phyloP scores from a whole-genome alignment of 2,329 filamentous ascomycete species.

The Penicillium corylophilum region DNA sequence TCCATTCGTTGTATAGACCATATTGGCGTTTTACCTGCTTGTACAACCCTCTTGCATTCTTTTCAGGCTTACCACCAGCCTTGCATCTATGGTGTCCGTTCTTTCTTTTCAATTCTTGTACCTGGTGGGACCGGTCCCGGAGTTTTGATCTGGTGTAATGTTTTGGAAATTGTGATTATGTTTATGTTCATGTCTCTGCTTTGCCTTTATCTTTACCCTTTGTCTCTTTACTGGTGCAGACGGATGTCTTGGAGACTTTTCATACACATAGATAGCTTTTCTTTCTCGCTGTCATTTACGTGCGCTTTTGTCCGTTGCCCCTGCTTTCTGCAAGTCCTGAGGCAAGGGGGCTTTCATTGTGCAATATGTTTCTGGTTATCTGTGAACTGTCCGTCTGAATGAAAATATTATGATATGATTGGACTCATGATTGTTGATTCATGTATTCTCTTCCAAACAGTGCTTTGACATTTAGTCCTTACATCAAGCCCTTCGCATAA shows the following conservation, averaged over 20 bases:
- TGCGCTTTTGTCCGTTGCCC: conserved; percentile 6
- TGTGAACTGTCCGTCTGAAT: background rate
- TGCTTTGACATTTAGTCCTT: background rate
- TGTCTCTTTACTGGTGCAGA: conserved; percentile 1
- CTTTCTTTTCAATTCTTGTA: conserved; percentile 11
- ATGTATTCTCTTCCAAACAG: background rate
- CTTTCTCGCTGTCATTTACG: conserved; percentile 16
- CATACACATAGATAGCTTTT: conserved; percentile 18
- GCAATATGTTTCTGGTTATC: conserved; percentile 4
- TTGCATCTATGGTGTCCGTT: conserved; percentile 27
- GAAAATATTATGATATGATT: background rate
- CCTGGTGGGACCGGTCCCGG: conserved; percentile 16
- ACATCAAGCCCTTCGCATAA: too few species aligned
- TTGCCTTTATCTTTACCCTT: conserved; percentile 6
- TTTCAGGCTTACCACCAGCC: conserved; percentile 13
- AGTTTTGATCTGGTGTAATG: conserved; percentile 27
- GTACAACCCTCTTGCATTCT: conserved; percentile 17
- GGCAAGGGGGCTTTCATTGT: conserved; percentile 8
- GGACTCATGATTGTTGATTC: background rate
- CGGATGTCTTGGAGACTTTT: background rate
- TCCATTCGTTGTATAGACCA: conserved; percentile 32
- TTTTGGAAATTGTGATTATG: conserved; percentile 7
- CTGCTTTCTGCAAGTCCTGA: background rate
- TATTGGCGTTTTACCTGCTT: conserved; percentile 23
- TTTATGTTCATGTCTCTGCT: conserved; percentile 7